Percentiles rank a stretch among this genome's conserved stretches.
Evolutionary conservation across 495 filamentous ascomycete species (phyloP).

Genomic region (Amphirosellinia nigrospora): DNA sequence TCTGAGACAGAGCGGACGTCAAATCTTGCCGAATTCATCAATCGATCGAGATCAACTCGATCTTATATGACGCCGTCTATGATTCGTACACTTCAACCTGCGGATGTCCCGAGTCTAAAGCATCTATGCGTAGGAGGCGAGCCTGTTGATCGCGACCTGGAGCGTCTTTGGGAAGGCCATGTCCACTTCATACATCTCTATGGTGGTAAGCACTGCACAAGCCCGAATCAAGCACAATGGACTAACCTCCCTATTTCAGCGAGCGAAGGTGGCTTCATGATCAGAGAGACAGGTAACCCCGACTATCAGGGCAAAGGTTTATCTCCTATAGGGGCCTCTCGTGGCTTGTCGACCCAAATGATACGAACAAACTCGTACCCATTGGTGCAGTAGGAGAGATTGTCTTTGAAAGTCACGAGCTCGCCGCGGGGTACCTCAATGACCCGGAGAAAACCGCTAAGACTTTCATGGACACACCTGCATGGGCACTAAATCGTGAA

Average conservation of each 20-base stretch:
- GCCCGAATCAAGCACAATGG: background rate
- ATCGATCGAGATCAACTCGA: background rate
- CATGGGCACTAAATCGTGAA: background rate
- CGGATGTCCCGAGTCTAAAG: constrained; percentile 2
- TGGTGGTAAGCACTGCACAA: background rate
- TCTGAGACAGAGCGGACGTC: constrained; percentile 5
- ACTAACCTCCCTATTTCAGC: background rate
- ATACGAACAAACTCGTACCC: background rate
- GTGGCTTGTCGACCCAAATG: constrained; percentile 3
- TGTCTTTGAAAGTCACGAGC: background rate
- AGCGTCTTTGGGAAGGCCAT: constrained; percentile 3
- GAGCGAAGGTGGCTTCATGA: constrained; percentile 2
- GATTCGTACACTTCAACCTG: constrained; percentile 2
- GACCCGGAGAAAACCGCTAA: background rate
- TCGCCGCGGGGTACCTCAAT: background rate
- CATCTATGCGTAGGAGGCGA: constrained; percentile 1
- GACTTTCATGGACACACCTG: constrained; percentile 1
- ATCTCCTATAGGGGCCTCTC: background rate
- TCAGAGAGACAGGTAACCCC: constrained; percentile 5
- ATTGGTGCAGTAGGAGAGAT: background rate
- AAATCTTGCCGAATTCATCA: constrained; percentile 5
- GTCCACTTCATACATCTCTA: constrained; percentile 3
- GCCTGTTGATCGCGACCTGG: background rate
- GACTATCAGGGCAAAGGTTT: constrained; percentile 2
- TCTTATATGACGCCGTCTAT: constrained; percentile 2